phyloP scores from a whole-genome alignment of 2,329 filamentous ascomycete species.

The Davidsoniella virescens region DNA sequence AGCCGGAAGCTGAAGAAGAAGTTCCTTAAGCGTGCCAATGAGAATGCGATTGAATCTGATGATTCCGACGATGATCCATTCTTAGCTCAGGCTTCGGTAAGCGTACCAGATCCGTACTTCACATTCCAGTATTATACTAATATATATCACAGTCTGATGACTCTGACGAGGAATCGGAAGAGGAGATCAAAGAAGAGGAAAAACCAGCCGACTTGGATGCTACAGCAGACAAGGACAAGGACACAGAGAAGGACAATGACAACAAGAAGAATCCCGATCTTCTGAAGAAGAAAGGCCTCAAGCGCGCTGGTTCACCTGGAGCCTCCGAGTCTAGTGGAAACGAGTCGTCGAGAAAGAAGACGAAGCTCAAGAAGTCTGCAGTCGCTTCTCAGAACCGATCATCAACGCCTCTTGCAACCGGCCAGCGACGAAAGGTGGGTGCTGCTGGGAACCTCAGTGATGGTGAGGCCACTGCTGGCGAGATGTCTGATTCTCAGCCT shows the following conservation, averaged over 20 bases:
- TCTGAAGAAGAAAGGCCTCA: constrained; percentile 48
- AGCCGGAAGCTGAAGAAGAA: constrained; percentile 69
- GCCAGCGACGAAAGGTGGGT: constrained; percentile 24
- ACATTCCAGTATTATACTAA: background rate
- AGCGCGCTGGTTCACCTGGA: constrained; percentile 73
- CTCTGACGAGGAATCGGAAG: constrained; percentile 22
- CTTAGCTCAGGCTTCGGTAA: constrained; percentile 20
- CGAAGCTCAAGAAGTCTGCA: constrained; percentile 41
- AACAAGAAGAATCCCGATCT: constrained; percentile 31
- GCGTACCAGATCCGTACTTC: constrained; percentile 3
- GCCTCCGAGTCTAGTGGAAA: constrained; percentile 84
- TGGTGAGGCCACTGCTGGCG: constrained; percentile 53
- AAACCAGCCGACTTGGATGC: constrained; percentile 38
- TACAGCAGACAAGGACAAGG: constrained; percentile 45
- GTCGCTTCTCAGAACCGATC: constrained; percentile 23
- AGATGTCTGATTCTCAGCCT: constrained; percentile 41
- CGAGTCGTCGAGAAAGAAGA: constrained; percentile 67
- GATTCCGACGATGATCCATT: constrained; percentile 29
- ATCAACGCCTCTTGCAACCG: constrained; percentile 19
- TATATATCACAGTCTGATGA: constrained; percentile 12
- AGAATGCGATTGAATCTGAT: constrained; percentile 70
- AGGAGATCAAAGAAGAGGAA: constrained; percentile 33
- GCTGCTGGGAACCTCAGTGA: constrained; percentile 51
- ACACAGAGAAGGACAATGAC: constrained; percentile 47
- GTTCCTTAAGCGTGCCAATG: constrained; percentile 69